Conservation (phyloP, 768 basidiomycete genomes). For the Lentinula aciculospora region DNA sequence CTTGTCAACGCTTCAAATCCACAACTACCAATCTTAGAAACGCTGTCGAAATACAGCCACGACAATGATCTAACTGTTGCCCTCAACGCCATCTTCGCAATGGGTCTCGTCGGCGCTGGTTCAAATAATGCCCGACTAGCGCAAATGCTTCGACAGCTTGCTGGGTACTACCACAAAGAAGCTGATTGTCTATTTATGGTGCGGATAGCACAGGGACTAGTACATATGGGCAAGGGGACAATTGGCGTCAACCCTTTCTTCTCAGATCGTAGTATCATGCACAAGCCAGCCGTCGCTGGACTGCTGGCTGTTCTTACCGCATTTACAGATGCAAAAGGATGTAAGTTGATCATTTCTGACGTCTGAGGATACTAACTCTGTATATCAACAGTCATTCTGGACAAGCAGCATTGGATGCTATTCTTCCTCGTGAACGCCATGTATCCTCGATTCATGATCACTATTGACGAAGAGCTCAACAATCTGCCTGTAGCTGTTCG, state of each 20-base stretch:
- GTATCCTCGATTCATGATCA: slow-evolving; percentile 98
- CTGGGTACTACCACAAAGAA: slow-evolving; percentile 98
- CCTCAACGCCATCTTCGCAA: slow-evolving; percentile 94
- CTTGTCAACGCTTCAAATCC: slow-evolving; percentile 96
- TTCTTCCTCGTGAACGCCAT: slow-evolving; percentile 94
- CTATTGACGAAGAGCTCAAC: slow-evolving; percentile 88
- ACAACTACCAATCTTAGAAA: slow-evolving; percentile 90
- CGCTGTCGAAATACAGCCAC: slow-evolving; percentile 97
- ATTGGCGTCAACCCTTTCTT: slow-evolving; percentile 97
- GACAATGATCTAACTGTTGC: slow-evolving; percentile 98
- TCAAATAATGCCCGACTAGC: slow-evolving; percentile 98
- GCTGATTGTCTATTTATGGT: slow-evolving; percentile 96
- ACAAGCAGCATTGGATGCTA: slow-evolving; percentile 98
- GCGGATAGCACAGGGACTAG: slow-evolving; percentile 89
- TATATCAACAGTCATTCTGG: slow-evolving; percentile 70
- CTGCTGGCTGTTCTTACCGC: slow-evolving; percentile 83
- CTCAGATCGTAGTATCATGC: slow-evolving; percentile 87
- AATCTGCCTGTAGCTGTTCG: slow-evolving; percentile 86
- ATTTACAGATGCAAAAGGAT: slow-evolving; percentile 90
- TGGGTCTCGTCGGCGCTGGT: slow-evolving; percentile 97
- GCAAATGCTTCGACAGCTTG: slow-evolving; percentile 95
- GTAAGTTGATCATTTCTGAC: slow-evolving; percentile 51
- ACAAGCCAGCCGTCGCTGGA: slow-evolving; percentile 83
- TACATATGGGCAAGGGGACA: slow-evolving; percentile 99
- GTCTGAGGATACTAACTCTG: too few relatives aligned